Base-by-base conservation (phyloP, 2,329 filamentous ascomycete genomes). In the Penicillium sp. region DNA sequence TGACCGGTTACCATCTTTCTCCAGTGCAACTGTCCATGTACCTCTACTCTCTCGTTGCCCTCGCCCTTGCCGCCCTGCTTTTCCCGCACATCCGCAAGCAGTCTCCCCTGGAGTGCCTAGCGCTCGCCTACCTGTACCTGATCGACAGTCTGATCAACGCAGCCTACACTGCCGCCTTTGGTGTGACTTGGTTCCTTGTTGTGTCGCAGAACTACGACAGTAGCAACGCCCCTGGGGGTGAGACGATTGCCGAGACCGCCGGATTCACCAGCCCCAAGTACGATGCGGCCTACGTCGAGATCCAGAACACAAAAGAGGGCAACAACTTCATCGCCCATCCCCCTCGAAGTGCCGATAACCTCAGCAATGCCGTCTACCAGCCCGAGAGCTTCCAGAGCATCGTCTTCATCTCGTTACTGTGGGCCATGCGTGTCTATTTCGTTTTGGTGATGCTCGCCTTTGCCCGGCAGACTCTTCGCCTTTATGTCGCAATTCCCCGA, bases 11-110 rank as follows among this genome's bases (percentile, higher is more conserved):
- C 69, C 77, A 85, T 58, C 81, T 95, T 52, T 90, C 88, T 44
- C 77, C 83, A 24, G 78, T 93, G 20, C 91, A 96, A 69, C 78
- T 95, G 47, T 87, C 86, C 47, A 93, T 94, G 77, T 96, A 95
- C 76, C 77, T 95, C 40, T 95, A 95, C 77, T 93, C 87, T 22
- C 77, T 93, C 51, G 59, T 80, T 52, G 79, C 86, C 23, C 81
- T 95, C 54, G 74, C 77, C 54, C 70, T 86, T 37, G 79, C 87
- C 56, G 76, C 80, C 42, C 79, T 82, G 60, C 82, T 95, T 39
- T 79, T 87, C 61, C 86, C 86, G 40, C 85, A 93, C 65, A 87
- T 96, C 65, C 84, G 87, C 54, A 79, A 81, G 59, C 85, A 88
- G 61, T 84, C 79, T 24, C 86, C 89, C 1, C 80, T 95, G 46